A percentile compares a stretch with the other conserved stretches of the same genome.
Evolutionary conservation across 2,329 filamentous ascomycete species (phyloP).

Genomic region (Oidium heveae): DNA sequence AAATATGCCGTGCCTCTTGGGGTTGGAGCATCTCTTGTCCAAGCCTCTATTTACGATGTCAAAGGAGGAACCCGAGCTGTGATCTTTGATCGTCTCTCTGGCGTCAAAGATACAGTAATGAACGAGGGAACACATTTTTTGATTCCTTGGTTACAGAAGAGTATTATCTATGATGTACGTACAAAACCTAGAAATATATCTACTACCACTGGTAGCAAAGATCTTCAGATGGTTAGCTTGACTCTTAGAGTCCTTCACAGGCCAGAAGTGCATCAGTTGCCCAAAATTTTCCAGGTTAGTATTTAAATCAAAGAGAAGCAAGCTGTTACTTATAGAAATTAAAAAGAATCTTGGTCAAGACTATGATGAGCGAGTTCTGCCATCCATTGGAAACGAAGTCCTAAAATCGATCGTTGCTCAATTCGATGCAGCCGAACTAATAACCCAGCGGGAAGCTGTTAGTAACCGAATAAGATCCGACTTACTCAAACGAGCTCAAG

Average conservation of each 20-base stretch:
- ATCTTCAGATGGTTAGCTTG: slow-evolving; percentile 98
- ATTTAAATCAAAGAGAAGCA: neutral
- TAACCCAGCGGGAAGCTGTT: slow-evolving; percentile 95
- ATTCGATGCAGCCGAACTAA: slow-evolving; percentile 95
- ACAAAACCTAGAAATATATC: slow-evolving; percentile 95
- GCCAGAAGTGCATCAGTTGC: slow-evolving; percentile 74
- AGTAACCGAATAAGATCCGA: slow-evolving; percentile 83
- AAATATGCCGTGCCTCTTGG: slow-evolving; percentile 48
- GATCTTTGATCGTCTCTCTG: slow-evolving; percentile 84
- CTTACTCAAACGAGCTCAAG: slow-evolving; percentile 70
- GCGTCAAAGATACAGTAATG: slow-evolving; percentile 78
- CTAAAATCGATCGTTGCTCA: slow-evolving; percentile 96
- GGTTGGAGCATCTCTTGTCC: slow-evolving; percentile 38
- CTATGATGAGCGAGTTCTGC: slow-evolving; percentile 95
- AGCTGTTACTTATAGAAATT: slow-evolving; percentile 1
- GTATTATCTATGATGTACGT: slow-evolving; percentile 87
- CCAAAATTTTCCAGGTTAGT: slow-evolving; percentile 91
- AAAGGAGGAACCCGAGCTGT: slow-evolving; percentile 83
- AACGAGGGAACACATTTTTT: slow-evolving; percentile 96
- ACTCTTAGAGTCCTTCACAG: slow-evolving; percentile 86
- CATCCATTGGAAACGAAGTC: slow-evolving; percentile 97
- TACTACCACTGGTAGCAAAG: slow-evolving; percentile 94
- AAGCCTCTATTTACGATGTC: slow-evolving; percentile 86
- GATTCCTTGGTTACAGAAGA: slow-evolving; percentile 82
- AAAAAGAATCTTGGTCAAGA: slow-evolving; percentile 78